A percentile compares a stretch with the other conserved stretches of the same genome.
These are phyloP conservation scores for Termitomyces sp. DNA, from an alignment of 768 basidiomycete genomes.

Conservation along the genomic window DNA sequence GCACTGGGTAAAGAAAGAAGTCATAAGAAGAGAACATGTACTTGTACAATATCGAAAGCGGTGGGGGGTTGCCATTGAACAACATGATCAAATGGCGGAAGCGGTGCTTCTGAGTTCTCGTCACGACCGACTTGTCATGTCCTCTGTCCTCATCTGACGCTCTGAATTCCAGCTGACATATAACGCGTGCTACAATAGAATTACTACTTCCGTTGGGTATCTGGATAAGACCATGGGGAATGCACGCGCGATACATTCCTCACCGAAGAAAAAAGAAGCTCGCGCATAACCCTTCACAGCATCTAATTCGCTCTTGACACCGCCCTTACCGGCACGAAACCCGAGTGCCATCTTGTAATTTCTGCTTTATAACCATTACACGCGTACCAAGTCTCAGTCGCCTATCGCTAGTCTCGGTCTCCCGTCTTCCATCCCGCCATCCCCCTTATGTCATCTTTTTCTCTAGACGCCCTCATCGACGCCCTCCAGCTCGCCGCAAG, in stretches of 20 bases:
- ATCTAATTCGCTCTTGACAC: background rate
- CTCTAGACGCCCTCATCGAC: slow-evolving; percentile 3
- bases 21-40: background rate
- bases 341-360: background rate
- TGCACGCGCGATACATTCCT: background rate
- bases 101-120: too few relatives aligned
- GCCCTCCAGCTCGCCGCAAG: slow-evolving; percentile 6
- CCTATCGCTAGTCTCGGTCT: background rate
- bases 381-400: too few relatives aligned
- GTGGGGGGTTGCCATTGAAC: background rate
- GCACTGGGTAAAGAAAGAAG: slow-evolving; percentile 57
- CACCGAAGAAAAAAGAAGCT: background rate
- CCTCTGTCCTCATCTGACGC: too few relatives aligned
- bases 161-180: too few relatives aligned
- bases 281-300: background rate
- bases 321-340: background rate
- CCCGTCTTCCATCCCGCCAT: background rate
- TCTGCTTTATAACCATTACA: background rate
- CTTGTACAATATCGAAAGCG: background rate
- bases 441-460: slow-evolving; percentile 1
- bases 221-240: background rate
- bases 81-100: background rate
- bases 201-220: background rate
- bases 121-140: too few relatives aligned
- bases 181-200: background rate